Evolutionary conservation across 2,329 filamentous ascomycete genomes (phyloP), one percentile per base, ranked within the genome.

Genomic region (Chaetothyriales sp.): DNA sequence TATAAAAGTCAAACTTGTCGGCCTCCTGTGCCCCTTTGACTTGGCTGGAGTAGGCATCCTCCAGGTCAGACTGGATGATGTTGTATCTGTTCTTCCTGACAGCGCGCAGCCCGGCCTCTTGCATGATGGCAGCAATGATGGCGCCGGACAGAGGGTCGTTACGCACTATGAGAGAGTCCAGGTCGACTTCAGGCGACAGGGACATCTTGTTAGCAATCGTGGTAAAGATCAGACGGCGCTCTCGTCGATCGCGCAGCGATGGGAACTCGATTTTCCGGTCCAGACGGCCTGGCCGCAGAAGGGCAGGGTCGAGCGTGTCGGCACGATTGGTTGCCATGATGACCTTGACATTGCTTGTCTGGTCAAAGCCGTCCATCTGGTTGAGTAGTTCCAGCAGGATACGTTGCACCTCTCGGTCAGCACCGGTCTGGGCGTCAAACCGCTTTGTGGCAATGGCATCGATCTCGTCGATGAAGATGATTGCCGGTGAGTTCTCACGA

Each of bases 261-360:
- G 92, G 92, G 70, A 98, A 98, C 70, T 98, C 92, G 60, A 98
- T 98, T 78, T 98, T 98, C 66, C 92, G 80, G 71, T 98, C 92
- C 54, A 98, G 77, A 74, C 92, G 89, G 60, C 92, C 92, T 29
- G 92, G 92, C 63, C 92, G 88, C 56, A 98, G 80, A 56, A 98
- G 78, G 44, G 92, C 92, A 15, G 92, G 92, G 67, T 98, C 92
- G 59, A 98, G 78, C 5, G 92, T 98, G 69, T 97, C 92, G 60
- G 92, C 90, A 67, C 92, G 85, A 76, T 98, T 98, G 61, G 92
- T 98, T 60, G 92, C 92, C 92, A 98, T 98, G 73, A 98, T 98
- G 67, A 98, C 92, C 76, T 98, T 98, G 71, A 98, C 92, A 70
- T 98, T 98, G 68, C 88, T 86, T 0, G 89, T 95, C 71, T 98